Percentiles rank a stretch among this genome's conserved stretches.
phyloP scores from a whole-genome alignment of 257 asterid species.

The Leptodermis oblonga region DNA sequence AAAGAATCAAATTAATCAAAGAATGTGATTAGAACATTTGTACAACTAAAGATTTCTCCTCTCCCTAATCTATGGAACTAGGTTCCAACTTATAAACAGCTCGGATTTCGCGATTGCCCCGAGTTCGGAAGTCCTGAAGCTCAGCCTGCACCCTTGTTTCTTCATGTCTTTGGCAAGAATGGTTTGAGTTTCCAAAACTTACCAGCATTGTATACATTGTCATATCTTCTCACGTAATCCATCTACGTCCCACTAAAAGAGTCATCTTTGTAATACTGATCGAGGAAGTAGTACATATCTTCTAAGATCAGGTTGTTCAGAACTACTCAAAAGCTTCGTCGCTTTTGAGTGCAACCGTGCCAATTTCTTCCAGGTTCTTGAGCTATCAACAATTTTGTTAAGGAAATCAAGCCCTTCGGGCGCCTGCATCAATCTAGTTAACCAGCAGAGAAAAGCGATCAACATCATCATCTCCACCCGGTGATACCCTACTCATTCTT shows the following conservation, averaged over 20 bases:
- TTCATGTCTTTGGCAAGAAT: not conserved
- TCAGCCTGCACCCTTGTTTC: not conserved
- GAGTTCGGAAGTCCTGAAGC: conserved; percentile 11
- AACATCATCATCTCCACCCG: conserved; percentile 42
- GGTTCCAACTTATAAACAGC: conserved; percentile 19
- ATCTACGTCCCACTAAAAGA: too few relatives aligned
- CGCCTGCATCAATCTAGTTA: conserved; percentile 17
- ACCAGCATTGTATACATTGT: not conserved
- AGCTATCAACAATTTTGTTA: not conserved
- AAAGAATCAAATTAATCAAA: conserved; percentile 22
- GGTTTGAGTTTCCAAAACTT: not conserved
- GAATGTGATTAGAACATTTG: conserved; percentile 22
- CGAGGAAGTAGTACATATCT: too few relatives aligned
- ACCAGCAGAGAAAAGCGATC: conserved; percentile 39
- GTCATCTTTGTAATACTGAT: conserved; percentile 1
- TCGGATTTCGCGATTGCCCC: conserved; percentile 20
- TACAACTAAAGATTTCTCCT: conserved; percentile 10
- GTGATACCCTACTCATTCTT: conserved; percentile 30
- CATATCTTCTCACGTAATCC: not conserved
- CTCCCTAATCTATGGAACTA: conserved; percentile 12
- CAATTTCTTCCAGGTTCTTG: conserved; percentile 16
- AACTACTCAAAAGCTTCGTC: conserved; percentile 1
- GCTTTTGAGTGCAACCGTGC: conserved; percentile 7
- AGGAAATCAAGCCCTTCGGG: not conserved
- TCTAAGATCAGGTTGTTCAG: not conserved